phyloP scores from a whole-genome alignment of 306 rosid species.

The Spatholobus suberectus region DNA sequence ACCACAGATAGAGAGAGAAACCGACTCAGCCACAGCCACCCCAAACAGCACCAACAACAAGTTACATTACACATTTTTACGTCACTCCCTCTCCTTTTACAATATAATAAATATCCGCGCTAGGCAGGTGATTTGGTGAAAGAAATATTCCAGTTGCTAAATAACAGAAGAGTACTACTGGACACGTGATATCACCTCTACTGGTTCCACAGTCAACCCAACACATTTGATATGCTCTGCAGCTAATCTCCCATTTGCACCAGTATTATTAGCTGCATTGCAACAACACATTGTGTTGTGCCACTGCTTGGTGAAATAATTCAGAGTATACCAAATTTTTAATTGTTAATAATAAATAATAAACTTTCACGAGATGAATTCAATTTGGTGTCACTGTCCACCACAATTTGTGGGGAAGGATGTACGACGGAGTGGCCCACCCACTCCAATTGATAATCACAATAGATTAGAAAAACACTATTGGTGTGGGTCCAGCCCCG shows the following conservation, averaged over 20 bases:
- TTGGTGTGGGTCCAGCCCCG: slow-evolving; percentile 3
- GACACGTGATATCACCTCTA: background rate
- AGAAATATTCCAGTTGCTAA: background rate
- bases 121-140: background rate
- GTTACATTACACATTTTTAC: too few relatives aligned
- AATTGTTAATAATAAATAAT: background rate
- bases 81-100: too few relatives aligned
- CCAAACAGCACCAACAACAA: too few relatives aligned
- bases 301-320: background rate
- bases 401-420: background rate
- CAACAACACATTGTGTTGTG: too few relatives aligned
- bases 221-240: background rate
- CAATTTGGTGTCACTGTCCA: background rate
- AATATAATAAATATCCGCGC: background rate
- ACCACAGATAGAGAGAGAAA: too few relatives aligned
- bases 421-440: slow-evolving; percentile 1
- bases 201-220: background rate
- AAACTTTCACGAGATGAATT: background rate
- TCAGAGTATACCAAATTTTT: background rate
- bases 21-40: background rate
- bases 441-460: background rate
- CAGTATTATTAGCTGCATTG: too few relatives aligned
- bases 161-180: background rate
- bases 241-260: too few relatives aligned
- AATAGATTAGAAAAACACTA: background rate